Percentiles rank a stretch among this genome's conserved stretches.
Evolutionary conservation across 768 basidiomycete species (phyloP).

Genomic region (Cyathus striatus): DNA sequence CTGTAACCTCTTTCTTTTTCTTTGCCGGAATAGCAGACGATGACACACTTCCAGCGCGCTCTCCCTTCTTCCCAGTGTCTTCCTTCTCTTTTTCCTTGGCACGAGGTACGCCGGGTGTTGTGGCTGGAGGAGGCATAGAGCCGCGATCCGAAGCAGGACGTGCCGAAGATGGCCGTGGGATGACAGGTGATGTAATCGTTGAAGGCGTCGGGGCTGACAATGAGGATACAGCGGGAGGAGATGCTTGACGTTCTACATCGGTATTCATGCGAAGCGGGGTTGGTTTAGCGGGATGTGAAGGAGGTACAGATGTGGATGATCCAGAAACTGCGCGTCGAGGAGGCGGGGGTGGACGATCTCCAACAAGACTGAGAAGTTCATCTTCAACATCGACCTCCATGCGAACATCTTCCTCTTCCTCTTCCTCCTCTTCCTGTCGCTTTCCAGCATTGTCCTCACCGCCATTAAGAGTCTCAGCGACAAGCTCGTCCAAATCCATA

Average conservation of each 20-base stretch:
- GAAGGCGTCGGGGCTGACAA: conserved; percentile 4
- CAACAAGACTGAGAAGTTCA: conserved; percentile 67
- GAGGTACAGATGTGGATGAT: conserved; percentile 7
- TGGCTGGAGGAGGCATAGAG: conserved; percentile 60
- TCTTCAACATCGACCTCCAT: conserved; percentile 51
- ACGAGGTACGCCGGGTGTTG: conserved; percentile 13
- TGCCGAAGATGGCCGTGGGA: conserved; percentile 11
- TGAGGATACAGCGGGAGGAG: conserved; percentile 1
- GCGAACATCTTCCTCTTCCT: conserved; percentile 16
- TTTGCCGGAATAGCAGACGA: conserved; percentile 15
- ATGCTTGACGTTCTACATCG: conserved; percentile 6
- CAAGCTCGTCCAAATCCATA: conserved; percentile 42
- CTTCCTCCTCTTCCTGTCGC: too few relatives aligned
- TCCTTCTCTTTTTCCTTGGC: conserved; percentile 25
- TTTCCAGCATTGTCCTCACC: conserved; percentile 12
- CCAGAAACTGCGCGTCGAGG: conserved; percentile 8
- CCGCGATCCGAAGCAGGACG: conserved; percentile 36
- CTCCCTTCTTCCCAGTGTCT: conserved; percentile 15
- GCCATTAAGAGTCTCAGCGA: conserved; percentile 32
- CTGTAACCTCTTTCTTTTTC: conserved; percentile 36
- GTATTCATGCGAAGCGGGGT: neutral
- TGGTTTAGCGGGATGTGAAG: conserved; percentile 2
- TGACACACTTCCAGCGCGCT: conserved; percentile 5
- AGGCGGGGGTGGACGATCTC: conserved; percentile 38
- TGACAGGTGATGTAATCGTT: conserved; percentile 7